phyloP scores from a whole-genome alignment of 2,329 filamentous ascomycete species.

The Aureobasidium sp. region DNA sequence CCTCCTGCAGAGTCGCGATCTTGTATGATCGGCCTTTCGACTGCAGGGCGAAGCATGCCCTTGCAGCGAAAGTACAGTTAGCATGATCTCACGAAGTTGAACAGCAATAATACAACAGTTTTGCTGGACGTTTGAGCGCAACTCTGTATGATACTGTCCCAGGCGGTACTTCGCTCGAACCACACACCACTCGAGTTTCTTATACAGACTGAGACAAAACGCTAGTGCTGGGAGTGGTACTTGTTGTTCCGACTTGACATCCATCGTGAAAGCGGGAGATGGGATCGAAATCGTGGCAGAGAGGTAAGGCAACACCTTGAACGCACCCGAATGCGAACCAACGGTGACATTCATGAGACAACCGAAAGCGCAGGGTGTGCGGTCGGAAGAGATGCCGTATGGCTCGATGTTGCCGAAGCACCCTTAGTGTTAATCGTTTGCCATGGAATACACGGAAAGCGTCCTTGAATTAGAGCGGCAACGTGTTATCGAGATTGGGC shows the following conservation, averaged over 20 bases:
- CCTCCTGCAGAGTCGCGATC: not conserved
- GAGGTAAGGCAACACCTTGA: conserved; percentile 21
- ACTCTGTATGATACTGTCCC: too few relatives aligned
- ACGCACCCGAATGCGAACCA: conserved; percentile 21
- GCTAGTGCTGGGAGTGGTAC: too few relatives aligned
- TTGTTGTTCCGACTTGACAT: too few relatives aligned
- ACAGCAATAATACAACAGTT: too few relatives aligned
- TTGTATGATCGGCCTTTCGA: conserved; percentile 22
- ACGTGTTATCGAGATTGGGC: not conserved
- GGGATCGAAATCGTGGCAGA: conserved; percentile 16
- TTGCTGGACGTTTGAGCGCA: too few relatives aligned
- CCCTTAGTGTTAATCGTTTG: conserved; percentile 23
- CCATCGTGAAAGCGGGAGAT: too few relatives aligned
- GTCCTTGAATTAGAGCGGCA: conserved; percentile 22
- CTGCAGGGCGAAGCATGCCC: conserved; percentile 21
- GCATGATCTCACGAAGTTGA: too few relatives aligned
- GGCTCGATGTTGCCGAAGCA: conserved; percentile 23
- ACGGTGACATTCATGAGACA: conserved; percentile 26
- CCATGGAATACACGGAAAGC: conserved; percentile 23
- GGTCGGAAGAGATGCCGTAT: conserved; percentile 21
- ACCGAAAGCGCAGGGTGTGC: conserved; percentile 24
- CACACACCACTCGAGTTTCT: too few relatives aligned
- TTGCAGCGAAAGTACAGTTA: too few relatives aligned
- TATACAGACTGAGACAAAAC: too few relatives aligned
- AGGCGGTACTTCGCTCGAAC: too few relatives aligned